Percentiles rank a stretch among this genome's conserved stretches.
phyloP scores from a whole-genome alignment of 1,284 basidiomycete species.

The Earliella scabrosa region DNA sequence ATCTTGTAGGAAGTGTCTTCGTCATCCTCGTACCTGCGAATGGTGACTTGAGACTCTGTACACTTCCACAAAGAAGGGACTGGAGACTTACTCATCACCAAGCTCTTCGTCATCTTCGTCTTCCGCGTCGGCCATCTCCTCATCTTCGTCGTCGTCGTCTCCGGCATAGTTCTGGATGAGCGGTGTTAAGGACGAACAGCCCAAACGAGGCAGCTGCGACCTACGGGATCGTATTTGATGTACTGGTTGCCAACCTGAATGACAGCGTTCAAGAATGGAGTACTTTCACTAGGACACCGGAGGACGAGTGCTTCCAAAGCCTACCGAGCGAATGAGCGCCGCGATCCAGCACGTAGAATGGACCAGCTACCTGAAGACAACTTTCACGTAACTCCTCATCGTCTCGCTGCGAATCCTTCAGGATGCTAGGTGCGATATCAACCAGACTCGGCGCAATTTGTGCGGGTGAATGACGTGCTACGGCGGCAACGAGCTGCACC shows the following conservation, averaged over 20 bases:
- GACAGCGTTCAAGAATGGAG: constrained; percentile 72
- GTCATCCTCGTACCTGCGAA: constrained; percentile 88
- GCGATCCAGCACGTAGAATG: constrained; percentile 10
- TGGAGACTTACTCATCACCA: constrained; percentile 68
- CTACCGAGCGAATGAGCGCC: constrained; percentile 39
- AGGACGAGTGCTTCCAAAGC: constrained; percentile 86
- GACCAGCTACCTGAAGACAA: constrained; percentile 61
- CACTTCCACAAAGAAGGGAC: neutral
- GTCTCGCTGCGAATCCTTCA: constrained; percentile 68
- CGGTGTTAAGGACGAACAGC: too few relatives aligned
- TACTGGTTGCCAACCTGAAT: constrained; percentile 73
- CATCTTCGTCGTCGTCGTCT: constrained; percentile 78
- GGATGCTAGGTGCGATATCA: constrained; percentile 69
- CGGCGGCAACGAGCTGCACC: constrained; percentile 80
- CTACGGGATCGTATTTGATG: constrained; percentile 93
- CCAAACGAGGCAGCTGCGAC: constrained; percentile 41
- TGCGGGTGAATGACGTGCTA: constrained; percentile 72
- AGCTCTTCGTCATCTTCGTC: constrained; percentile 82
- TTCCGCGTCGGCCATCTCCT: constrained; percentile 79
- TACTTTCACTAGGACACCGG: constrained; percentile 83
- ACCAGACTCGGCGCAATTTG: constrained; percentile 63
- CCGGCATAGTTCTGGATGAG: constrained; percentile 95
- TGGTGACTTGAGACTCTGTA: neutral
- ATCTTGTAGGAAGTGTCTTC: constrained; percentile 99
- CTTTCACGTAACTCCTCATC: constrained; percentile 85